Percentiles rank a stretch among this genome's conserved stretches.
Conservation (phyloP, 768 basidiomycete genomes). For the Sutorius australiensis region DNA sequence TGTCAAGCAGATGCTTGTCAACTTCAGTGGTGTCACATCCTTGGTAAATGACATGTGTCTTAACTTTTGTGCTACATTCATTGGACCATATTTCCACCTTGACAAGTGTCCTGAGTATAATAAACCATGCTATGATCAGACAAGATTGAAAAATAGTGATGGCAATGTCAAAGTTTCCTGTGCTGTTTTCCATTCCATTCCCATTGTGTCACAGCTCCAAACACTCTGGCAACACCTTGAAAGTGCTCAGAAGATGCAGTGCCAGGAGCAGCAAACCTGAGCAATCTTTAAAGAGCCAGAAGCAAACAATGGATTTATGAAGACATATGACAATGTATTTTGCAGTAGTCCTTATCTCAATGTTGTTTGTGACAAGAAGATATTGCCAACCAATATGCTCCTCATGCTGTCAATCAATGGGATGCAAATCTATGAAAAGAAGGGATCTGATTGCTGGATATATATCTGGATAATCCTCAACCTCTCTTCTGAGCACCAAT, state of each 20-base stretch:
- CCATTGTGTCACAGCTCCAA: background rate
- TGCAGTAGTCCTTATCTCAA: background rate
- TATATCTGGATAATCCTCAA: background rate
- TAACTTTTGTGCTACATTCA: background rate
- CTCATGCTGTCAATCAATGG: background rate
- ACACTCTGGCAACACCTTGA: background rate
- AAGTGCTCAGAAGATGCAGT: background rate
- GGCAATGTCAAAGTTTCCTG: no score
- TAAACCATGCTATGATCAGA: background rate
- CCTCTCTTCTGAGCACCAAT: background rate
- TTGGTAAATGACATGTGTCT: background rate
- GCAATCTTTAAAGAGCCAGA: background rate
- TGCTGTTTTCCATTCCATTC: background rate
- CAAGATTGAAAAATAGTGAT: no score
- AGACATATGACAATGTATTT: background rate
- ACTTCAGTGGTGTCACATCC: background rate
- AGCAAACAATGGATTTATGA: background rate
- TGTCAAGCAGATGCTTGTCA: background rate
- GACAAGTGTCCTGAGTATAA: background rate
- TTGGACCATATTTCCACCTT: background rate
- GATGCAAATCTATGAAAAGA: background rate
- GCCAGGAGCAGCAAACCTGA: rapidly evolving
- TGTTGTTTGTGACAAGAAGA: background rate
- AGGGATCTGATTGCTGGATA: background rate
- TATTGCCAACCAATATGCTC: background rate